Percentiles rank a stretch among this genome's conserved stretches.
phyloP scores from a whole-genome alignment of 257 asterid genomes.

The Ophiorrhiza pumila region DNA sequence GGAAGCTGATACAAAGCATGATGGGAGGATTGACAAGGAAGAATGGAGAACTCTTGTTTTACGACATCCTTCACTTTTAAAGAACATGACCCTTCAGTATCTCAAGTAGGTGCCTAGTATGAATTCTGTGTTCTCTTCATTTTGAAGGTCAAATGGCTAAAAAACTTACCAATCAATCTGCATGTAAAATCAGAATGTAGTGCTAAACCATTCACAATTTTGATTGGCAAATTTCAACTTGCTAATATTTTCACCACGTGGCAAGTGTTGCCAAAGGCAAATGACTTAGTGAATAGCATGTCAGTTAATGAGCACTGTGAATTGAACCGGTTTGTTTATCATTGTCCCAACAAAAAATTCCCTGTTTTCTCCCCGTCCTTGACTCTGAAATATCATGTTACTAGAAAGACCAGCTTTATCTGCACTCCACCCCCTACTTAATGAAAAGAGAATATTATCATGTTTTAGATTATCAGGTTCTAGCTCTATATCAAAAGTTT shows the following conservation, averaged over 20 bases:
- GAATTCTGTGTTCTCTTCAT: neutral
- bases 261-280: no score
- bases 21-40: conserved; percentile 89
- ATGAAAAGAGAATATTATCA: no score
- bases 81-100: conserved; percentile 94
- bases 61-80: conserved; percentile 90
- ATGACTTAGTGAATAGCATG: neutral
- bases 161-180: no score
- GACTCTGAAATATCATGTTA: no score
- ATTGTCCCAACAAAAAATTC: neutral
- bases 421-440: no score
- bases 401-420: no score
- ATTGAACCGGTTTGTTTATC: neutral
- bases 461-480: no score
- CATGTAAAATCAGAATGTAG: neutral
- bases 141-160: no score
- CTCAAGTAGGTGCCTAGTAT: conserved; percentile 61
- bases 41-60: conserved; percentile 90
- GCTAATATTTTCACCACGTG: neutral
- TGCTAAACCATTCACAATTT: neutral
- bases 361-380: neutral
- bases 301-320: neutral
- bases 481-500: no score
- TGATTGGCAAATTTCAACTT: neutral
- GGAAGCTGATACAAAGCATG: conserved; percentile 97